Evolutionary conservation across 768 basidiomycete species (phyloP).

Genomic region (Mycena maculata): DNA sequence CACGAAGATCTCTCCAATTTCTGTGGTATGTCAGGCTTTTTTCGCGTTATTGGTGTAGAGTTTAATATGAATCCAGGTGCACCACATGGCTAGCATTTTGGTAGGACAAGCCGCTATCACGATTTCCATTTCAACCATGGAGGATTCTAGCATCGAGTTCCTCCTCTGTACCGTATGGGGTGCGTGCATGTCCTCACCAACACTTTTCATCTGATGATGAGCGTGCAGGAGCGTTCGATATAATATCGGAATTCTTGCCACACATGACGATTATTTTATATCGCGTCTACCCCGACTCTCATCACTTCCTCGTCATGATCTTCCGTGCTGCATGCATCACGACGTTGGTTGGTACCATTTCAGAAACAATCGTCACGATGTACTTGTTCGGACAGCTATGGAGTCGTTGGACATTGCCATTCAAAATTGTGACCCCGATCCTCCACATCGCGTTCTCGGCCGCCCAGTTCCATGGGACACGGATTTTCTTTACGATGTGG

Average conservation of each 20-base stretch:
- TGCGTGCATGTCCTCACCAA: neutral
- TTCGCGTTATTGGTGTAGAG: neutral
- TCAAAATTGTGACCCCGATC: conserved; percentile 10
- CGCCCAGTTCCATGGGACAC: conserved; percentile 21
- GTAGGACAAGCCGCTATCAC: conserved; percentile 14
- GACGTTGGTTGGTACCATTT: conserved; percentile 4
- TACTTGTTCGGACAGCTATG: conserved; percentile 15
- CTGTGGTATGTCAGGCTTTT: neutral
- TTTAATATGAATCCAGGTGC: neutral
- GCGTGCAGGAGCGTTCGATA: conserved; percentile 14
- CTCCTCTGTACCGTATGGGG: conserved; percentile 22
- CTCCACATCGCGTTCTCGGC: conserved; percentile 12
- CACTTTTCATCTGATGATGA: neutral
- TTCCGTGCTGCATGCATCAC: conserved; percentile 18
- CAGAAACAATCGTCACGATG: conserved; percentile 13
- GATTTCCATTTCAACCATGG: neutral
- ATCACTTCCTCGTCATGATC: conserved; percentile 2
- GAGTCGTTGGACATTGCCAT: conserved; percentile 10
- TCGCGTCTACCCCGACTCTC: conserved; percentile 15
- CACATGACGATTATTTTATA: conserved; percentile 17
- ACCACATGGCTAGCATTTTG: conserved; percentile 15
- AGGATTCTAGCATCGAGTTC: conserved; percentile 17
- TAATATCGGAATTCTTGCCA: conserved; percentile 16
- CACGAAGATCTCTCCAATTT: conserved; percentile 12
- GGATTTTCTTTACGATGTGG: conserved; percentile 19